These are phyloP conservation scores for Dryas alaskensis DNA, from an alignment of 306 rosid genomes.

Conservation along the genomic window DNA sequence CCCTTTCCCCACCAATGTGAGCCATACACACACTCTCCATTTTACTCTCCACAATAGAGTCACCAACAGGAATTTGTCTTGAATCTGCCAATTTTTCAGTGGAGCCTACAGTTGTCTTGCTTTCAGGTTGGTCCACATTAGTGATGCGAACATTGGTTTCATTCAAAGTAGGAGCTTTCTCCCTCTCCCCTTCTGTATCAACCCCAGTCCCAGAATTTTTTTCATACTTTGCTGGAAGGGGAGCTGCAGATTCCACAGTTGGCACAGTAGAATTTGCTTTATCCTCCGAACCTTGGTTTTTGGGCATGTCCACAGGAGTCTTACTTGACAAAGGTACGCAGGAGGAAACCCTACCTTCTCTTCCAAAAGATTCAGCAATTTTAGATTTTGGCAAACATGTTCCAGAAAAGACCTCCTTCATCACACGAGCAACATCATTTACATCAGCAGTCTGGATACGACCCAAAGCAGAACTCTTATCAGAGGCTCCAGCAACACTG, in stretches of 20 bases:
- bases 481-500: constrained; percentile 54
- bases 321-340: constrained; percentile 33
- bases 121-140: constrained; percentile 29
- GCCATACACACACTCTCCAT: constrained; percentile 29
- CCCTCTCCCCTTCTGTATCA: constrained; percentile 22
- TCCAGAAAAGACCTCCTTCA: constrained; percentile 98
- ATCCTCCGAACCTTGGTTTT: constrained; percentile 34
- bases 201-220: constrained; percentile 28
- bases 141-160: constrained; percentile 21
- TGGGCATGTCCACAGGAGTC: constrained; percentile 36
- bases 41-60: constrained; percentile 24
- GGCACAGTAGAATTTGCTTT: constrained; percentile 24
- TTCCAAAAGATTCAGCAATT: constrained; percentile 47
- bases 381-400: constrained; percentile 65
- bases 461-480: constrained; percentile 57
- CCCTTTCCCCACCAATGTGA: constrained; percentile 26
- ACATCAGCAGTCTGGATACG: constrained; percentile 67
- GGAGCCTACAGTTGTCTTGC: constrained; percentile 21
- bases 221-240: constrained; percentile 26
- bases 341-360: constrained; percentile 48
- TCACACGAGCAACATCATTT: constrained; percentile 96
- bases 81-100: constrained; percentile 36
- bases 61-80: constrained; percentile 29
- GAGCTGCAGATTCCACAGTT: constrained; percentile 26
- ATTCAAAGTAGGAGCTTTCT: constrained; percentile 25